Evolutionary conservation across 2,329 filamentous ascomycete species (phyloP).

Genomic region (Ceratocystiopsis brevicomis): DNA sequence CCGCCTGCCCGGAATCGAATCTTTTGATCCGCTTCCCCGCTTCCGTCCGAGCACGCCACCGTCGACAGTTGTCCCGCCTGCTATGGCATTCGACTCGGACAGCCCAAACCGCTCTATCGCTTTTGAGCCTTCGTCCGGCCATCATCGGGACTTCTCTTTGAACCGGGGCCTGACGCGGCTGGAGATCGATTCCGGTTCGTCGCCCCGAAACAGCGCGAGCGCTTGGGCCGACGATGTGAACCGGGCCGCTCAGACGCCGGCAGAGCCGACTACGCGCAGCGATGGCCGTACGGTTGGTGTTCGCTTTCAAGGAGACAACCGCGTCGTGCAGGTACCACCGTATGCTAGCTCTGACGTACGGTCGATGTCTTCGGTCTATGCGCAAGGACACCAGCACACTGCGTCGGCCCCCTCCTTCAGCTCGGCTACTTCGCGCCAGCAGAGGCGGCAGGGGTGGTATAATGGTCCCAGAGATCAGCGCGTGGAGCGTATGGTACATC

Average conservation of each 20-base stretch:
- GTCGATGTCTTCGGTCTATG: not conserved
- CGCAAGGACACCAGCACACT: slow-evolving; percentile 32
- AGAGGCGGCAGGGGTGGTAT: slow-evolving; percentile 56
- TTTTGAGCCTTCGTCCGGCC: slow-evolving; percentile 9
- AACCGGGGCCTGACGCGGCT: slow-evolving; percentile 48
- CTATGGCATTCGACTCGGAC: slow-evolving; percentile 55
- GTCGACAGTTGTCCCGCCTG: slow-evolving; percentile 42
- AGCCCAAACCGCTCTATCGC: not conserved
- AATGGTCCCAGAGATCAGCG: slow-evolving; percentile 26
- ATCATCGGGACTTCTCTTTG: slow-evolving; percentile 43
- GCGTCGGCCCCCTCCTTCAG: slow-evolving; percentile 38
- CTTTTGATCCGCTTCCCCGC: slow-evolving; percentile 60
- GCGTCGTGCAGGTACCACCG: slow-evolving; percentile 4
- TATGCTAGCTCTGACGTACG: too few relatives aligned
- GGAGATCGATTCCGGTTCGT: slow-evolving; percentile 36
- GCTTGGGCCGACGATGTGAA: slow-evolving; percentile 38
- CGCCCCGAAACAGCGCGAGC: slow-evolving; percentile 32
- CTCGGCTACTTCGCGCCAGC: slow-evolving; percentile 31
- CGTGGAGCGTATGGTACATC: slow-evolving; percentile 38
- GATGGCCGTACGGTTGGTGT: slow-evolving; percentile 15
- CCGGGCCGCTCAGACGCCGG: slow-evolving; percentile 34
- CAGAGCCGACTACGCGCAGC: slow-evolving; percentile 21
- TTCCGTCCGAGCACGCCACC: slow-evolving; percentile 41
- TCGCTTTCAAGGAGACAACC: slow-evolving; percentile 32
- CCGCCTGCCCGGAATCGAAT: slow-evolving; percentile 76